Percentiles rank a stretch among this genome's conserved stretches.
These are phyloP conservation scores for Geotrichum reessii DNA, from an alignment of 1,139 yeast species.

Conservation along the genomic window DNA sequence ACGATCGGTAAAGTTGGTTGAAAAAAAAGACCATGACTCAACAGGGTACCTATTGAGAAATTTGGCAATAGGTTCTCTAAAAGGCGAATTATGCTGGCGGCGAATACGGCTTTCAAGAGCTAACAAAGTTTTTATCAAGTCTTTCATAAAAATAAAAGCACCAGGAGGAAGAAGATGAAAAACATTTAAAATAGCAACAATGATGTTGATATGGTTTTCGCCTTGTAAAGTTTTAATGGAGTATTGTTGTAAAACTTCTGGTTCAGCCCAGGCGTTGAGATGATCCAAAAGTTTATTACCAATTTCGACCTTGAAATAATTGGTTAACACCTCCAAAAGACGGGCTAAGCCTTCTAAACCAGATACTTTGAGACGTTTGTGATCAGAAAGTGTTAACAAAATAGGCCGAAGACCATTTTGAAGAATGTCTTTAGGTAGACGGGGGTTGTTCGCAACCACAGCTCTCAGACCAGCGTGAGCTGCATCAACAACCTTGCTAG, in stretches of 20 bases:
- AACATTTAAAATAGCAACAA: constrained; percentile 83
- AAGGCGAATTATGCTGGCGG: constrained; percentile 82
- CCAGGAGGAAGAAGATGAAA: constrained; percentile 89
- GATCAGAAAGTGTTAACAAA: constrained; percentile 91
- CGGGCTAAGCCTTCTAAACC: constrained; percentile 91
- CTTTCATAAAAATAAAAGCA: constrained; percentile 88
- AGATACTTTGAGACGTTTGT: constrained; percentile 78
- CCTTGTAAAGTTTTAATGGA: constrained; percentile 72
- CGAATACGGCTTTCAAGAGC: constrained; percentile 78
- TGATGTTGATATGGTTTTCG: constrained; percentile 76
- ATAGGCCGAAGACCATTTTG: constrained; percentile 94
- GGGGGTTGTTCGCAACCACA: constrained; percentile 78
- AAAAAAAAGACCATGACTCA: constrained; percentile 67
- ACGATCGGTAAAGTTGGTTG: constrained; percentile 60
- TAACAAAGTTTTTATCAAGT: constrained; percentile 67
- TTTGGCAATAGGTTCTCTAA: constrained; percentile 84
- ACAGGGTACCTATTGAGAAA: constrained; percentile 78
- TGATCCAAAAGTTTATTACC: constrained; percentile 92
- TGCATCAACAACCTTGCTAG: constrained; percentile 84
- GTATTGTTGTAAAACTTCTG: constrained; percentile 62
- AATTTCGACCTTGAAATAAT: constrained; percentile 93
- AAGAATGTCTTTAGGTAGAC: constrained; percentile 83
- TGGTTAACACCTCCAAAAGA: constrained; percentile 75
- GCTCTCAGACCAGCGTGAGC: constrained; percentile 84
- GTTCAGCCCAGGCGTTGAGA: constrained; percentile 94